phyloP scores from a whole-genome alignment of 78 protist species.

The Dictyostelium discoideum region dicty_2.7 NC_007089.4:1544001-1544500 shows the following conservation, averaged over 20 bases:
- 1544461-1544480: no score
- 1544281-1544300: constrained; percentile 1
- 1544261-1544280: not conserved
- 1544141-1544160: no score
- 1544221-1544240: not conserved
- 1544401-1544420: no score
- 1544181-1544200: constrained; percentile 18
- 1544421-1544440: no score
- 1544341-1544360: no score
- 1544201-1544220: constrained; percentile 8
- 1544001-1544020: constrained; percentile 12
- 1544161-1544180: not conserved
- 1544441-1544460: no score
- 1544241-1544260: constrained; percentile 1
- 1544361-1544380: no score
- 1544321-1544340: no score
- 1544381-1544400: no score
- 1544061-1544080: constrained; percentile 18
- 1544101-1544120: no score
- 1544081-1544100: not conserved
- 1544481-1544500: no score
- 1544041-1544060: constrained; percentile 16
- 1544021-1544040: not conserved
- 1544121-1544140: no score
- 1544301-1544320: not conserved